A percentile compares a stretch with the other conserved stretches of the same genome.
Evolutionary conservation across 345 rosid species (phyloP).

Genomic region (Microthlaspi erraticum): DNA sequence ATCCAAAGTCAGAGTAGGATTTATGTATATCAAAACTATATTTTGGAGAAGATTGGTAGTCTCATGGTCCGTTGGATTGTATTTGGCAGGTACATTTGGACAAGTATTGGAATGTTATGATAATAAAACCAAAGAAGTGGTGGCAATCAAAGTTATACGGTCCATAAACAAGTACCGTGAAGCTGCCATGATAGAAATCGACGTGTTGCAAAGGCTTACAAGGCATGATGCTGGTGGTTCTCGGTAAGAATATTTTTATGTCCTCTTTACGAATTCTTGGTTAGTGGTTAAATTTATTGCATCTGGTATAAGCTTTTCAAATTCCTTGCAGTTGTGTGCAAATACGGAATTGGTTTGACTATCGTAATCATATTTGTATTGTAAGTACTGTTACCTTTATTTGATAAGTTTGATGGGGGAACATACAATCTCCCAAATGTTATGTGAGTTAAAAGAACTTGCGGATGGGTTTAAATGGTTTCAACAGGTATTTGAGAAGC

Average conservation of each 20-base stretch:
- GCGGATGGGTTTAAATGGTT: constrained; percentile 86
- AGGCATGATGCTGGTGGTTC: constrained; percentile 75
- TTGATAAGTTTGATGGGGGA: constrained; percentile 60
- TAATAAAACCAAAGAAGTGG: constrained; percentile 72
- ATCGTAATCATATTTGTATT: constrained; percentile 99
- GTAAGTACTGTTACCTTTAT: constrained; percentile 78
- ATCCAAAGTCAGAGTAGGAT: not conserved
- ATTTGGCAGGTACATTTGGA: constrained; percentile 71
- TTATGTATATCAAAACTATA: not conserved
- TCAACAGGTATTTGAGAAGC: constrained; percentile 99
- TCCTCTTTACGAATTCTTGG: constrained; percentile 24
- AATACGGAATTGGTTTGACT: constrained; percentile 99
- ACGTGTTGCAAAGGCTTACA: constrained; percentile 74
- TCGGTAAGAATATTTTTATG: constrained; percentile 57
- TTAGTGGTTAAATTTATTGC: constrained; percentile 41
- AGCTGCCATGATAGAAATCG: constrained; percentile 93
- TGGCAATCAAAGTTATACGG: constrained; percentile 86
- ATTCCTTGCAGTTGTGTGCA: constrained; percentile 99
- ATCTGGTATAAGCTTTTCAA: constrained; percentile 64
- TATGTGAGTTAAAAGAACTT: constrained; percentile 76
- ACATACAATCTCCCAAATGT: constrained; percentile 43
- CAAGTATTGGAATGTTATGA: constrained; percentile 93
- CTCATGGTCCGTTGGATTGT: constrained; percentile 13
- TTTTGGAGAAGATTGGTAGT: not conserved
- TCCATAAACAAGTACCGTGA: constrained; percentile 81